phyloP scores from a whole-genome alignment of 352 stramenopile species.

The Phytophthora brassicae region DNA sequence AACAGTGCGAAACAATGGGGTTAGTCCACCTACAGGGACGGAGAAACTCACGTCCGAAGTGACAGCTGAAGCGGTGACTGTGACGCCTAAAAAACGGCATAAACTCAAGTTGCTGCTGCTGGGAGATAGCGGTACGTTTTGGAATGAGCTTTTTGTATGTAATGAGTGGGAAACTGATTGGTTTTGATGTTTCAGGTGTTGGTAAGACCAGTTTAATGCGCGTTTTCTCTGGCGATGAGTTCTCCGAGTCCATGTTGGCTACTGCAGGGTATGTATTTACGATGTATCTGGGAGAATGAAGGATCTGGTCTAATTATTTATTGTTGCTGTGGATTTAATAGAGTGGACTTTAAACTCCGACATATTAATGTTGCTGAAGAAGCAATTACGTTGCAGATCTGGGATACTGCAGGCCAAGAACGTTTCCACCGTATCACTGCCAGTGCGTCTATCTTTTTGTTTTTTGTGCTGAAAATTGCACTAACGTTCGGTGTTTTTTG shows the following conservation, averaged over 20 bases:
- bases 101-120: constrained; percentile 92
- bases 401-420: constrained; percentile 94
- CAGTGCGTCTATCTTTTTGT: constrained; percentile 81
- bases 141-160: background rate
- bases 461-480: no score
- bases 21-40: constrained; percentile 11
- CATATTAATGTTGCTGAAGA: constrained; percentile 84
- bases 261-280: constrained; percentile 82
- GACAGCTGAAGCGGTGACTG: constrained; percentile 16
- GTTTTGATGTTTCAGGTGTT: constrained; percentile 51
- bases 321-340: constrained; percentile 23
- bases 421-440: constrained; percentile 93
- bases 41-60: constrained; percentile 27
- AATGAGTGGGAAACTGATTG: constrained; percentile 9
- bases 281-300: background rate
- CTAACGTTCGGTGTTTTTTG: constrained; percentile 20
- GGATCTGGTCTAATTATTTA: background rate
- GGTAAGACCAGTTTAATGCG: constrained; percentile 94
- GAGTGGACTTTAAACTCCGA: constrained; percentile 93
- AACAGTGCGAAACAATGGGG: constrained; percentile 1
- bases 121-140: constrained; percentile 77
- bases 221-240: constrained; percentile 92
- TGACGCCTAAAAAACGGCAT: constrained; percentile 68
- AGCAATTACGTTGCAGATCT: constrained; percentile 92
- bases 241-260: constrained; percentile 88